Evolutionary conservation across 2,329 filamentous ascomycete species (phyloP).

Genomic region (Exophiala dermatitidis): DNA sequence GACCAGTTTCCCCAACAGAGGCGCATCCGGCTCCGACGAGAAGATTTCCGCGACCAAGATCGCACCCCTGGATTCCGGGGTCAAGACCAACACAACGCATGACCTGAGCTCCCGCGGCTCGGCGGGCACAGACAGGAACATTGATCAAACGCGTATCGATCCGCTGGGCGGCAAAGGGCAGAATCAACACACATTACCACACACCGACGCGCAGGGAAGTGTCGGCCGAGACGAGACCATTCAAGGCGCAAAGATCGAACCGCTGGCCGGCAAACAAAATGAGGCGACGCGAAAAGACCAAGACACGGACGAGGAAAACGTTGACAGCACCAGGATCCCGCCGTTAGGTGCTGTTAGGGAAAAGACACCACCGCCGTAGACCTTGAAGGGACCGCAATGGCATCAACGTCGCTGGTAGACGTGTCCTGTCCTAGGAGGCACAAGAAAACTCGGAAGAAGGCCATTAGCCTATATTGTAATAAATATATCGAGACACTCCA

Average conservation of each 20-base stretch:
- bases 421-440: too few relatives aligned
- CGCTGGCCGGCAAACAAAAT: slow-evolving; percentile 15
- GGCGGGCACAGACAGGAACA: slow-evolving; percentile 1
- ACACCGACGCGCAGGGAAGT: slow-evolving; percentile 26
- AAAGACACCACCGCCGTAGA: slow-evolving; percentile 18
- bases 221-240: slow-evolving; percentile 28
- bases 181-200: slow-evolving; percentile 24
- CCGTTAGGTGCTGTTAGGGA: slow-evolving; percentile 32
- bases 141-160: slow-evolving; percentile 26
- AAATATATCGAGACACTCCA: too few relatives aligned
- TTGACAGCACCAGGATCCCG: slow-evolving; percentile 24
- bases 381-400: not conserved
- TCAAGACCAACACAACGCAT: too few relatives aligned
- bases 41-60: too few relatives aligned
- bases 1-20: too few relatives aligned
- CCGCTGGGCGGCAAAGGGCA: slow-evolving; percentile 25
- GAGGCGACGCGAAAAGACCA: not conserved
- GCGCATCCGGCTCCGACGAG: too few relatives aligned
- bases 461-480: too few relatives aligned
- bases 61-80: too few relatives aligned
- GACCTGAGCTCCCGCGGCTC: too few relatives aligned
- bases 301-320: slow-evolving; percentile 27
- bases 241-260: slow-evolving; percentile 26
- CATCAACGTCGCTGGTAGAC: too few relatives aligned
- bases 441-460: too few relatives aligned